Base-by-base conservation (phyloP, 1,284 basidiomycete species). In the Golubevia pallescens region DNA sequence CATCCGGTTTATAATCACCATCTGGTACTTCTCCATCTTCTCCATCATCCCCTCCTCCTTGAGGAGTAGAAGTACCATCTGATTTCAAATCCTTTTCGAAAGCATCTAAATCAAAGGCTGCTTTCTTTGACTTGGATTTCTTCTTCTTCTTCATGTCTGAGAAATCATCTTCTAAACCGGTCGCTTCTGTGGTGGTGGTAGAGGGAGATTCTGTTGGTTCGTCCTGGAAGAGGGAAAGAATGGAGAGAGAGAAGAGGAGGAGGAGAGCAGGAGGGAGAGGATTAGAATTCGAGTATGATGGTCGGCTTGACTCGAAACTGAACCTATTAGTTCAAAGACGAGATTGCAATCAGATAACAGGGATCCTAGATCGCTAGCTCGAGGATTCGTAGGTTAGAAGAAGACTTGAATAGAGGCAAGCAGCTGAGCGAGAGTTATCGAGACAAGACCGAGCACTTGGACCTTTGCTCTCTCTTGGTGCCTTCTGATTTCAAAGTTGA, bases 1-100 rank as follows among this genome's bases (percentile, higher is more conserved):
- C 90, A 21, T 6, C 5, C 5, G 54, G 20, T 75, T 94, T 93
- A 74, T 92, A 91, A 13, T 86, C 88, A 1, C 86, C 75, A 89
- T 90, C 90, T n/a, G 90, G 91, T 34, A 67, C 28, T 14, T 89
- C 90, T 48, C 89, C 88, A 16, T 89, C 89, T 62, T 92, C 92
- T 23, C 90, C 83, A 3, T 82, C 84, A 13, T 83, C 86, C 53
- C 86, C 85, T 62, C 87, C 86, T 61, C 87, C 86, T 67, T 80
- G 66, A 16, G 63, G 60, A 21, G 59, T 68, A 61, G 60, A 38
- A 38, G 34, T 38, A 5, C 34, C 34, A 38, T 10, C 10, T 5
- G 34, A 38, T 38, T 73, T 78, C 16, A 86, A 77, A 66, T 85
- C 85, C 71, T 83, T 83, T 62, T 86, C 85, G 59, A 86, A 85